A percentile compares a stretch with the other conserved stretches of the same genome.
Evolutionary conservation across 148 eudicot species (phyloP).

Genomic region (Rhododendron ovatum): DNA sequence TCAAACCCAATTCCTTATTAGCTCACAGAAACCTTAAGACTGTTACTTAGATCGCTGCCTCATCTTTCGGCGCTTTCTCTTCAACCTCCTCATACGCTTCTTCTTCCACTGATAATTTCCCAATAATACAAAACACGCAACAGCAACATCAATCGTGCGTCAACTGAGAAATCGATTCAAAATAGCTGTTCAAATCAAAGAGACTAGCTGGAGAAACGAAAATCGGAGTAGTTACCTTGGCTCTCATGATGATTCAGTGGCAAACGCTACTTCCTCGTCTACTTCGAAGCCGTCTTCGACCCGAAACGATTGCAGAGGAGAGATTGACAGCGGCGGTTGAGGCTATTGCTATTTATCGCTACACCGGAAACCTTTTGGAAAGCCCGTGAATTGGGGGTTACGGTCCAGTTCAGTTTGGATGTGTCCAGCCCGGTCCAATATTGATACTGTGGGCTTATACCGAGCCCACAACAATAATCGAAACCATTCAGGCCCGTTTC

Average conservation of each 20-base stretch:
- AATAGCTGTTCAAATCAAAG: neutral
- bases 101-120: conserved; percentile 10
- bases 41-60: conserved; percentile 20
- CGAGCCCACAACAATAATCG: no score
- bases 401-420: no score
- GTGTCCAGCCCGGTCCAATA: neutral
- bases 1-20: neutral
- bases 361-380: neutral
- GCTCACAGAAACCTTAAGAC: neutral
- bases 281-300: neutral
- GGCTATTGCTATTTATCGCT: neutral
- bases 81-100: conserved; percentile 15
- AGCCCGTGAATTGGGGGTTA: neutral
- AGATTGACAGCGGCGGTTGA: neutral
- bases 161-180: neutral
- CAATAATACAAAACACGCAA: neutral
- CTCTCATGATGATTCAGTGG: neutral
- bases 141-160: neutral
- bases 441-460: neutral
- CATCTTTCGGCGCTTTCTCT: conserved; percentile 22
- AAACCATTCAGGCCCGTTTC: no score
- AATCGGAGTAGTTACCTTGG: neutral
- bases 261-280: neutral
- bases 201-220: neutral
- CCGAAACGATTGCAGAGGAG: neutral